Conservation (phyloP, 108 stramenopile genomes). For the Phaeodactylum tricornutum region DNA sequence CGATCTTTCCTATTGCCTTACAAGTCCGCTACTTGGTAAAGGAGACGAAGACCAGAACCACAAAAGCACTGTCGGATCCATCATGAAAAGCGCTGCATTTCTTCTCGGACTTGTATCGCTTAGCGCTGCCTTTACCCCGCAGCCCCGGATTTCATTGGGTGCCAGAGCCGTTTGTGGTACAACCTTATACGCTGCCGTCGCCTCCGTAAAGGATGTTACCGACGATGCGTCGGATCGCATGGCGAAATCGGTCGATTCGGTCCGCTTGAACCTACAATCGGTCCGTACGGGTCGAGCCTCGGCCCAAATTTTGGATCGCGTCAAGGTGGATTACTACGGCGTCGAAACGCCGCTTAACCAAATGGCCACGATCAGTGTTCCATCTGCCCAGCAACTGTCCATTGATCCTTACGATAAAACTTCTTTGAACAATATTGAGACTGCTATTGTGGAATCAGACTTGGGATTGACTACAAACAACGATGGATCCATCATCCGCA, state of each 20-base stretch:
- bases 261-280: conserved; percentile 59
- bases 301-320: conserved; percentile 82
- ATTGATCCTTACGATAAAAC: conserved; percentile 85
- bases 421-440: conserved; percentile 59
- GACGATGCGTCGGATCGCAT: conserved; percentile 72
- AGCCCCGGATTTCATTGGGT: too few relatives aligned
- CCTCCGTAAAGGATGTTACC: conserved; percentile 9
- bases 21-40: too few relatives aligned
- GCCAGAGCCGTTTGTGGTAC: too few relatives aligned
- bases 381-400: conserved; percentile 79
- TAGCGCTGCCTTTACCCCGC: too few relatives aligned
- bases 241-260: conserved; percentile 76
- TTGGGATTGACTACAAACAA: conserved; percentile 86
- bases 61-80: too few relatives aligned
- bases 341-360: conserved; percentile 84
- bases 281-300: conserved; percentile 89
- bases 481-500: conserved; percentile 82
- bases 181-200: too few relatives aligned
- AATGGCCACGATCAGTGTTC: conserved; percentile 80
- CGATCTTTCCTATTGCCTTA: too few relatives aligned
- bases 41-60: too few relatives aligned
- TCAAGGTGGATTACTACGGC: conserved; percentile 88
- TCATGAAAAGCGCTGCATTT: too few relatives aligned
- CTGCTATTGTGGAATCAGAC: conserved; percentile 81
- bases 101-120: too few relatives aligned